These are phyloP conservation scores for Tritrichomonas musculus DNA, from an alignment of 208 protist species.

Conservation along the genomic window DNA sequence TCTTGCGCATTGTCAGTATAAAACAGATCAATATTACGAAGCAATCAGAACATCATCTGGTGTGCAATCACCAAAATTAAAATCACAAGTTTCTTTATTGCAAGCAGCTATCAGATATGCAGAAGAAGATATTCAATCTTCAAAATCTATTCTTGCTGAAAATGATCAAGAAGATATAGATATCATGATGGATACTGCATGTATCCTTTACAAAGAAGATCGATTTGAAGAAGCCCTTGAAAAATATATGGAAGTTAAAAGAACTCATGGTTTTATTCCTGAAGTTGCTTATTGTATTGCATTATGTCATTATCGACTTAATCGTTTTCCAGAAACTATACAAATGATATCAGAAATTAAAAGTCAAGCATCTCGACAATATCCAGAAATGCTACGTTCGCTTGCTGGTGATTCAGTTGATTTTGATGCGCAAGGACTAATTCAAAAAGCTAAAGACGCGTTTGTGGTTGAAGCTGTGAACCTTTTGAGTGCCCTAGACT, in stretches of 20 bases:
- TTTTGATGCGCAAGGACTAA: background rate
- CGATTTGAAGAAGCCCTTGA: background rate
- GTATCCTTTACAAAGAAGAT: constrained; percentile 25
- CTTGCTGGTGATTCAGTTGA: background rate
- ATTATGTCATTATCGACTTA: background rate
- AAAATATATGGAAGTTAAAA: background rate
- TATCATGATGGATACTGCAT: background rate
- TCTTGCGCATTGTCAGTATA: constrained; percentile 82
- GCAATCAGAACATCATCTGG: background rate
- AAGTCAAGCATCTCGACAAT: background rate
- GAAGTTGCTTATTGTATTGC: constrained; percentile 26
- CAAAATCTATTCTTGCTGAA: background rate
- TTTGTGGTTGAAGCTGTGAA: constrained; percentile 23
- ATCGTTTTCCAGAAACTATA: background rate
- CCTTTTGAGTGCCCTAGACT: background rate
- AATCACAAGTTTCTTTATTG: background rate
- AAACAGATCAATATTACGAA: constrained; percentile 71
- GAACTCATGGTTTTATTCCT: background rate
- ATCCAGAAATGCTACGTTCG: background rate
- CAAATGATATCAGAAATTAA: background rate
- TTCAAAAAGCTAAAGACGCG: background rate
- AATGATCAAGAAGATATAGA: background rate
- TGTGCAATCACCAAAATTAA: background rate
- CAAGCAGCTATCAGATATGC: constrained; percentile 22
- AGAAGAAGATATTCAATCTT: constrained; percentile 30